These are phyloP conservation scores for Basipetospora chlamydospora DNA, from an alignment of 2,329 filamentous ascomycete species.

Conservation along the genomic window DNA sequence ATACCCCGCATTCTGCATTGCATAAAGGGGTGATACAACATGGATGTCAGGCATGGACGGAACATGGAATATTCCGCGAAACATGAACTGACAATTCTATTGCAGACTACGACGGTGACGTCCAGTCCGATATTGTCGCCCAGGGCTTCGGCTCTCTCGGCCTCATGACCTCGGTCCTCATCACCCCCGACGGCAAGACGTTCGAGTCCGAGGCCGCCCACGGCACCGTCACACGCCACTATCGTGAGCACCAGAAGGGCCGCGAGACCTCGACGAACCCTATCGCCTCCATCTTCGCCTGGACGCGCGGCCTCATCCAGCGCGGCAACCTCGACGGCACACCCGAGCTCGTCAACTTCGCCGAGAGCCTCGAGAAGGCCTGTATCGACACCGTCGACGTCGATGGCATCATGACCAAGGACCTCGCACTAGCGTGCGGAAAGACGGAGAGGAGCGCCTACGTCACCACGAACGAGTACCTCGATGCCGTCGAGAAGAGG, in stretches of 20 bases:
- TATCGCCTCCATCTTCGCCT: slow-evolving; percentile 97
- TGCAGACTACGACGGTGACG: slow-evolving; percentile 93
- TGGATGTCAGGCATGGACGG: too few relatives aligned
- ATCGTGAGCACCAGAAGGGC: slow-evolving; percentile 97
- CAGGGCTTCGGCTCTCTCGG: slow-evolving; percentile 97
- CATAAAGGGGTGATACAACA: too few relatives aligned
- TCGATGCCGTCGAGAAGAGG: slow-evolving; percentile 81
- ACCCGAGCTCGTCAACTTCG: slow-evolving; percentile 83
- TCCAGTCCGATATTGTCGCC: slow-evolving; percentile 95
- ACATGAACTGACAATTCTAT: not conserved
- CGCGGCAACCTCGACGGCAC: slow-evolving; percentile 85
- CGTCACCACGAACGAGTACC: slow-evolving; percentile 84
- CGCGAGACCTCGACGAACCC: slow-evolving; percentile 96
- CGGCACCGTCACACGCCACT: slow-evolving; percentile 96
- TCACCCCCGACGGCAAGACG: slow-evolving; percentile 91
- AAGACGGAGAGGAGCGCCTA: slow-evolving; percentile 73
- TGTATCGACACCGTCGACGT: slow-evolving; percentile 88
- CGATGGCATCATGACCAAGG: slow-evolving; percentile 98
- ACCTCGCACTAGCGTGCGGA: slow-evolving; percentile 86
- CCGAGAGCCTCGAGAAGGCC: slow-evolving; percentile 80
- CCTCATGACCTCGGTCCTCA: slow-evolving; percentile 95
- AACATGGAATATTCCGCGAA: not conserved
- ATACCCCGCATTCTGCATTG: too few relatives aligned
- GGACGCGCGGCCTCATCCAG: slow-evolving; percentile 89
- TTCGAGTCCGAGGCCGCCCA: slow-evolving; percentile 97